A percentile compares a stretch with the other conserved stretches of the same genome.
phyloP scores from a whole-genome alignment of 176 grass and related monocot genomes.

The Cenchrus fungigraminus region DNA sequence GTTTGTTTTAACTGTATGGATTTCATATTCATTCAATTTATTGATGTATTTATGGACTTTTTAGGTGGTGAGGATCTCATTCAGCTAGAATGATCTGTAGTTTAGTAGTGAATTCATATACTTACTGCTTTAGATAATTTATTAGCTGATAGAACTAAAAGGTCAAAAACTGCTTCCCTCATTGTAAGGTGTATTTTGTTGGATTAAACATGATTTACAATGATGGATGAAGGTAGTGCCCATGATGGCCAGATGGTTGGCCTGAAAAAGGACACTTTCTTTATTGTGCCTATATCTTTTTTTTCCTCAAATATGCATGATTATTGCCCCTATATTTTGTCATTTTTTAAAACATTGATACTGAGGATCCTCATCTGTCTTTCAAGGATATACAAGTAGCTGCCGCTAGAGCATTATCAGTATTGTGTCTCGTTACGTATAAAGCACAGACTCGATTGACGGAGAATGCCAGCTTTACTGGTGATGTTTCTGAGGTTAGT shows the following conservation, averaged over 20 bases:
- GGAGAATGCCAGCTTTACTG: constrained; percentile 71
- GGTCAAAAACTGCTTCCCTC: no score
- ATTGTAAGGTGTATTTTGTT: no score
- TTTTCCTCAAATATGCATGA: not conserved
- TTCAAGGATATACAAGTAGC: constrained; percentile 71
- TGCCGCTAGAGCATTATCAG: constrained; percentile 71
- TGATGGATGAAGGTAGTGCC: constrained; percentile 8
- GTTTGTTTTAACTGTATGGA: not conserved
- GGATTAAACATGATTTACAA: no score
- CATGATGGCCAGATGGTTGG: not conserved
- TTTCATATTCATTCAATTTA: constrained; percentile 16
- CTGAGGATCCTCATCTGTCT: constrained; percentile 29
- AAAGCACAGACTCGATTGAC: constrained; percentile 62
- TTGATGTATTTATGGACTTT: not conserved
- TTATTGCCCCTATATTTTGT: constrained; percentile 1
- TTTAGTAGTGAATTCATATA: not conserved
- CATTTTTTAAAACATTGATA: constrained; percentile 25
- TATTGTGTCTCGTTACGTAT: constrained; percentile 66
- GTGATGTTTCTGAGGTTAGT: constrained; percentile 74
- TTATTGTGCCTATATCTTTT: constrained; percentile 10
- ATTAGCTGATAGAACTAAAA: no score
- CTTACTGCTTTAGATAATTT: not conserved
- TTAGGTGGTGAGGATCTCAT: not conserved
- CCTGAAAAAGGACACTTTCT: not conserved
- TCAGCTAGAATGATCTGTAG: not conserved